A percentile compares a stretch with the other conserved stretches of the same genome.
phyloP scores from a whole-genome alignment of 164 flowering plant genomes.

The Vitis labrusca region DNA sequence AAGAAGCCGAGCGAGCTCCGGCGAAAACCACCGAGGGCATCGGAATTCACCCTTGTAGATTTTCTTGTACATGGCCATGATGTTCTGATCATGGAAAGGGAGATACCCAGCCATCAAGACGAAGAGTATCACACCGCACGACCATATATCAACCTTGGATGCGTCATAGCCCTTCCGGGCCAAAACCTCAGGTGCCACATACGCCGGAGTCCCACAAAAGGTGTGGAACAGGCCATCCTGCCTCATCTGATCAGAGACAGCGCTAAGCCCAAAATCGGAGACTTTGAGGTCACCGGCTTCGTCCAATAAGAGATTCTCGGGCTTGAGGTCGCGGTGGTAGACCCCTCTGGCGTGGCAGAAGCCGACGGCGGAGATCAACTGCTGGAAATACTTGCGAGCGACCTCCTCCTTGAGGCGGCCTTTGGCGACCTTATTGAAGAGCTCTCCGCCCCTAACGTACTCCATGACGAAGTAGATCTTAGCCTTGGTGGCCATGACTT shows the following conservation, averaged over 20 bases:
- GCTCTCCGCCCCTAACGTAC: slow-evolving; percentile 71
- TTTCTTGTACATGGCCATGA: slow-evolving; percentile 77
- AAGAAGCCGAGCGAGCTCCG: slow-evolving; percentile 41
- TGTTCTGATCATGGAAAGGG: slow-evolving; percentile 71
- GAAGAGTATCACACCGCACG: slow-evolving; percentile 71
- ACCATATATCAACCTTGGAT: slow-evolving; percentile 77
- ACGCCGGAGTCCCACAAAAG: slow-evolving; percentile 82
- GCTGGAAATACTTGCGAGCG: slow-evolving; percentile 75
- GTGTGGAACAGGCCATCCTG: slow-evolving; percentile 81
- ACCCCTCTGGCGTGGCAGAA: slow-evolving; percentile 84
- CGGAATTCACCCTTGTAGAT: slow-evolving; percentile 73
- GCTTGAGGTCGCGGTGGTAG: slow-evolving; percentile 73
- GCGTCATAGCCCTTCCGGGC: slow-evolving; percentile 70
- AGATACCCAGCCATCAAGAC: slow-evolving; percentile 82
- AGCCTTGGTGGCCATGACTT: slow-evolving; percentile 82
- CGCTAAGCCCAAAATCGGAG: slow-evolving; percentile 72
- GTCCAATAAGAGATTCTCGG: slow-evolving; percentile 70
- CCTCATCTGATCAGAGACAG: slow-evolving; percentile 75
- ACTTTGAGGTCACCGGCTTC: slow-evolving; percentile 71
- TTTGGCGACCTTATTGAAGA: slow-evolving; percentile 73
- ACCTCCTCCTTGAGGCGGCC: slow-evolving; percentile 68
- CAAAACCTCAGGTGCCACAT: slow-evolving; percentile 82
- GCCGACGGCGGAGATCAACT: slow-evolving; percentile 68
- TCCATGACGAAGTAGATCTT: slow-evolving; percentile 89
- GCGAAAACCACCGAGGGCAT: slow-evolving; percentile 75